Conservation (phyloP, 345 rosid genomes). For the Pelargonium nanum region DNA sequence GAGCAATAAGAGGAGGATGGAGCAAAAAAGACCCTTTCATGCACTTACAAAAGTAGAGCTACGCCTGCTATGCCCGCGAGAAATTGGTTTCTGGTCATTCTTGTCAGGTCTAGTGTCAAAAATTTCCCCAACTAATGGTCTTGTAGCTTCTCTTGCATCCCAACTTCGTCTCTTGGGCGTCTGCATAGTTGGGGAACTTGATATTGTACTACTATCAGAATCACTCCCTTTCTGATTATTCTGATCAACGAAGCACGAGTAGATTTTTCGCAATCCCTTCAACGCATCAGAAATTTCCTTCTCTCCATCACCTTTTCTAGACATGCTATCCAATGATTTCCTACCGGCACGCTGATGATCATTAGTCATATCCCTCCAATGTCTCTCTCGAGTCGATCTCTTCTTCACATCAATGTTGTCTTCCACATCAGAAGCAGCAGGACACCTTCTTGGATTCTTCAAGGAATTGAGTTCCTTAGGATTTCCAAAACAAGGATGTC, state of each 20-base stretch:
- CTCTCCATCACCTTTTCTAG: slow-evolving; percentile 7
- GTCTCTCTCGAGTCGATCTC: slow-evolving; percentile 15
- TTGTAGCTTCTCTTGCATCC: slow-evolving; percentile 21
- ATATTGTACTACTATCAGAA: slow-evolving; percentile 28
- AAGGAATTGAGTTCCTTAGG: slow-evolving; percentile 43
- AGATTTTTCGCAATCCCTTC: slow-evolving; percentile 13
- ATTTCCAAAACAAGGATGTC: slow-evolving; percentile 33
- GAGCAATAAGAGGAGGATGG: background rate
- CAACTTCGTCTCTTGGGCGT: slow-evolving; percentile 39
- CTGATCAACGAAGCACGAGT: background rate
- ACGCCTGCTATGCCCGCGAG: slow-evolving; percentile 2
- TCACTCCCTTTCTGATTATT: slow-evolving; percentile 25
- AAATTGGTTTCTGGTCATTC: slow-evolving; percentile 10
- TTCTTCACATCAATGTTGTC: slow-evolving; percentile 7
- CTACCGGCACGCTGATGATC: too few relatives aligned
- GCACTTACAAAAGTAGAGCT: background rate
- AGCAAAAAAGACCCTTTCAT: background rate
- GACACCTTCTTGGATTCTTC: slow-evolving; percentile 31
- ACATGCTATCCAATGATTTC: too few relatives aligned
- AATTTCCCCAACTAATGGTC: slow-evolving; percentile 20
- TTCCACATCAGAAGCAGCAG: slow-evolving; percentile 24
- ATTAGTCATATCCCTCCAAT: too few relatives aligned
- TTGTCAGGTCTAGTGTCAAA: slow-evolving; percentile 20
- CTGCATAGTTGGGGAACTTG: slow-evolving; percentile 14
- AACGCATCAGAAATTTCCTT: slow-evolving; percentile 9